Percentiles rank a stretch among this genome's conserved stretches.
Conservation (phyloP, 129 eudicot species). For the Gnaphalium uliginosum region DNA sequence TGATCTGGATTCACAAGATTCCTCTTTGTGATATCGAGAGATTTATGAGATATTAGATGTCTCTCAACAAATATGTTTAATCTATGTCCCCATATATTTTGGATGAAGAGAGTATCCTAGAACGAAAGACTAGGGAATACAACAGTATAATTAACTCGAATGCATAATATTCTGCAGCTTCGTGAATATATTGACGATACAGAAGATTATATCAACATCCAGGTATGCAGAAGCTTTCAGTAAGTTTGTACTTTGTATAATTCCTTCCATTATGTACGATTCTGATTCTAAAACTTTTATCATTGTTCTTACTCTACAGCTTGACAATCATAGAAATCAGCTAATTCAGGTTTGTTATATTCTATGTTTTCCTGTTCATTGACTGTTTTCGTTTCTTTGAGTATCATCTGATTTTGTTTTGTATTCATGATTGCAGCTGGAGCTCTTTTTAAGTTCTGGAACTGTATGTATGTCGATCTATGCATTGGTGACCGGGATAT, state of each 20-base stretch:
- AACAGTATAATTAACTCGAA: background rate
- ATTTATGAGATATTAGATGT: background rate
- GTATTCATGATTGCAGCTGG: conserved; percentile 54
- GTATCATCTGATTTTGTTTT: background rate
- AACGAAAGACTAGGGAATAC: background rate
- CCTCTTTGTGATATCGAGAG: conserved; percentile 1
- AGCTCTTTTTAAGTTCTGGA: conserved; percentile 83
- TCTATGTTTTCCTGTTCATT: conserved; percentile 3
- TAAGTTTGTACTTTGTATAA: background rate
- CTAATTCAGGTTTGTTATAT: conserved; percentile 70
- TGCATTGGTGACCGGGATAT: conserved; percentile 72
- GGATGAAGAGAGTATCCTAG: background rate
- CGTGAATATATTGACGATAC: conserved; percentile 94
- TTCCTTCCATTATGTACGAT: background rate
- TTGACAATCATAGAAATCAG: conserved; percentile 97
- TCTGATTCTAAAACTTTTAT: conserved; percentile 15
- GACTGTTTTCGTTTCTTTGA: background rate
- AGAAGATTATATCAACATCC: conserved; percentile 93
- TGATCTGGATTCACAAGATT: background rate
- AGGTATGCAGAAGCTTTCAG: conserved; percentile 43
- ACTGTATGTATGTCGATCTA: conserved; percentile 72
- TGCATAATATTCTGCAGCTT: conserved; percentile 52
- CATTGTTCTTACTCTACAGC: conserved; percentile 52
- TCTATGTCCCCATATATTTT: background rate
- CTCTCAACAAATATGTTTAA: background rate